phyloP scores from a whole-genome alignment of 345 rosid genomes.

The Physaria fendleri region DNA sequence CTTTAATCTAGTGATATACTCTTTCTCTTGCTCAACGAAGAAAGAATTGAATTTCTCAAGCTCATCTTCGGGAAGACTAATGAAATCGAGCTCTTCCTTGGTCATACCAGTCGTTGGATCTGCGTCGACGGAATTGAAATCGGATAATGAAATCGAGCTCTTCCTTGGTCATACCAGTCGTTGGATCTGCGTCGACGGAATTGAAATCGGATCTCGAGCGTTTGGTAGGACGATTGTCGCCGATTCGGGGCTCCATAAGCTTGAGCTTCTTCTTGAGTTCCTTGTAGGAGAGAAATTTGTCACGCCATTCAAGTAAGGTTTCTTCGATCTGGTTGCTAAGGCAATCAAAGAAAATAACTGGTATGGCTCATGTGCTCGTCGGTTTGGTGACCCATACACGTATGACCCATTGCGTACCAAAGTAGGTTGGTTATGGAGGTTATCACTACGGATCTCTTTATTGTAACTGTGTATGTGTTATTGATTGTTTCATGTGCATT shows the following conservation, averaged over 20 bases:
- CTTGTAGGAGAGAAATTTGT: conserved; percentile 93
- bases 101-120: conserved; percentile 37
- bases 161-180: conserved; percentile 46
- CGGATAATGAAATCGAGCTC: conserved; percentile 65
- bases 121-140: too few relatives aligned
- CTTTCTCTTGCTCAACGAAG: conserved; percentile 96
- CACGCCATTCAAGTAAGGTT: conserved; percentile 90
- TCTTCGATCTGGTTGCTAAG: conserved; percentile 97
- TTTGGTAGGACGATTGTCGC: conserved; percentile 46
- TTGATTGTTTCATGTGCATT: too few relatives aligned
- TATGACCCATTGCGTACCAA: too few relatives aligned
- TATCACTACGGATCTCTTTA: too few relatives aligned
- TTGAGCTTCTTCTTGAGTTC: conserved; percentile 83
- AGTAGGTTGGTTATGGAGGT: too few relatives aligned
- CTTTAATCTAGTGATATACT: conserved; percentile 85
- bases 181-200: conserved; percentile 21
- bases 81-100: conserved; percentile 64
- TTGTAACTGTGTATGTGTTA: too few relatives aligned
- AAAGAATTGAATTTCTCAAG: conserved; percentile 86
- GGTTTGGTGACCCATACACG: too few relatives aligned
- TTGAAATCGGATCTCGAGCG: conserved; percentile 40
- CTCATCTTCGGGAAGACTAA: conserved; percentile 63
- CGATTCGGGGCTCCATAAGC: conserved; percentile 55
- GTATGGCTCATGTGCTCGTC: too few relatives aligned
- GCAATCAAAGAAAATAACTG: too few relatives aligned